Percentiles rank a stretch among this genome's conserved stretches.
These are phyloP conservation scores for Ramalina intermedia DNA, from an alignment of 495 filamentous ascomycete genomes.

Conservation along the genomic window DNA sequence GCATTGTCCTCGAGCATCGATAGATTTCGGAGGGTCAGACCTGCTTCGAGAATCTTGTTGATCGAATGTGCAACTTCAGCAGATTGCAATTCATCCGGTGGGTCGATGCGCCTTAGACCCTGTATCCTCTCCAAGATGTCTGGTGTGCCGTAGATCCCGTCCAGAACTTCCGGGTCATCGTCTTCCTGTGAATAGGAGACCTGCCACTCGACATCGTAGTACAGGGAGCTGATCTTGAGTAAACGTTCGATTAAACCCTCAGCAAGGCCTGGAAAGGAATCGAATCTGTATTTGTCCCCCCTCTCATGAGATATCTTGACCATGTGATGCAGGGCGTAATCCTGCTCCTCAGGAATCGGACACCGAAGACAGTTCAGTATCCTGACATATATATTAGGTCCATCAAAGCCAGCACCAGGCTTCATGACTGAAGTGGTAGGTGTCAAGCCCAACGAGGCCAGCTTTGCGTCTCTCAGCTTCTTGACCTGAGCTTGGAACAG, in stretches of 20 bases:
- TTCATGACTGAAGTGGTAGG: conserved; percentile 30
- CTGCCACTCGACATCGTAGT: conserved; percentile 71
- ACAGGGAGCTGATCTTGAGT: conserved; percentile 55
- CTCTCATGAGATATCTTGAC: conserved; percentile 91
- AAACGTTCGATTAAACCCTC: conserved; percentile 79
- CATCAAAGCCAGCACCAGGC: conserved; percentile 46
- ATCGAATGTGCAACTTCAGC: conserved; percentile 56
- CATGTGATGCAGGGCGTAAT: conserved; percentile 79
- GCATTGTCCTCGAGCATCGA: conserved; percentile 82
- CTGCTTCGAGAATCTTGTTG: conserved; percentile 70
- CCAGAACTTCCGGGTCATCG: conserved; percentile 39
- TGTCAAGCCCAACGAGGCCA: conserved; percentile 3
- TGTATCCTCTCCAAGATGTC: conserved; percentile 58
- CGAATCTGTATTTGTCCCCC: conserved; percentile 90
- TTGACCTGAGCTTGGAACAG: conserved; percentile 34
- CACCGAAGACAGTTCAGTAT: conserved; percentile 69
- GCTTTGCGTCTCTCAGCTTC: conserved; percentile 1
- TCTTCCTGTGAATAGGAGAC: conserved; percentile 49
- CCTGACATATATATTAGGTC: conserved; percentile 79
- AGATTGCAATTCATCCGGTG: conserved; percentile 58
- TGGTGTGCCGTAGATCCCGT: conserved; percentile 62
- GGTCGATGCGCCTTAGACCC: conserved; percentile 38
- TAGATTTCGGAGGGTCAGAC: conserved; percentile 85
- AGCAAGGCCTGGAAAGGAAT: conserved; percentile 75
- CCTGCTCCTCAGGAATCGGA: conserved; percentile 63